phyloP scores from a whole-genome alignment of 2,329 filamentous ascomycete species.

The Fusarium hostae region DNA sequence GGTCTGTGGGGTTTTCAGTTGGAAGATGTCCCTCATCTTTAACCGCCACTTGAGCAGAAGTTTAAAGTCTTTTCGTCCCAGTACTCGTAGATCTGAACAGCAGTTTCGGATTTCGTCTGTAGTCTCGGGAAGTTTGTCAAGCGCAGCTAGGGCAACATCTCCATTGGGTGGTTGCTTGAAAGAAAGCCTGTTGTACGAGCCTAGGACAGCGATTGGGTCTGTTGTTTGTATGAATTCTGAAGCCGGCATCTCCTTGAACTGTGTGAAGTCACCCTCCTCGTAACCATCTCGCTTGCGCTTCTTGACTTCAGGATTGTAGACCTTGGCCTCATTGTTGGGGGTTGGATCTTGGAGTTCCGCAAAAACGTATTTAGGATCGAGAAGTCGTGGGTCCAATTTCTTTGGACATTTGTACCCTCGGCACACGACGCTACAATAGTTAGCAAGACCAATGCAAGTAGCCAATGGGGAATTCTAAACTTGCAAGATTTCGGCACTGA shows the following conservation, averaged over 20 bases:
- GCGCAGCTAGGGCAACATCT: conserved; percentile 86
- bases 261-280: conserved; percentile 92
- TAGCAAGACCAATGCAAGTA: no score
- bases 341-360: conserved; percentile 87
- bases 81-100: conserved; percentile 86
- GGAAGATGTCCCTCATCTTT: conserved; percentile 89
- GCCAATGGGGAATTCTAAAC: no score
- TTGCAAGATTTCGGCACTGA: conserved; percentile 89
- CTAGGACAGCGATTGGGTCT: conserved; percentile 93
- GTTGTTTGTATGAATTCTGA: conserved; percentile 94
- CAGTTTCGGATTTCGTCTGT: conserved; percentile 82
- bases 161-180: conserved; percentile 84
- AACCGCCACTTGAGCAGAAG: conserved; percentile 89
- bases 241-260: conserved; percentile 88
- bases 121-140: conserved; percentile 88
- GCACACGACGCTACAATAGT: conserved; percentile 75
- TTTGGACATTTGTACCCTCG: conserved; percentile 96
- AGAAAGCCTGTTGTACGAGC: conserved; percentile 82
- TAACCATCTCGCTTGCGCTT: conserved; percentile 98
- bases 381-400: conserved; percentile 88
- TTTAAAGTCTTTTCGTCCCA: conserved; percentile 96
- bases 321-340: conserved; percentile 96
- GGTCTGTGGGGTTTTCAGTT: conserved; percentile 75
- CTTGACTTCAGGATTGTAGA: conserved; percentile 97
- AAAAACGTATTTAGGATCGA: conserved; percentile 90